Percentiles rank a stretch among this genome's conserved stretches.
Conservation (phyloP, 768 basidiomycete genomes). For the Tricholoma furcatifolium region DNA sequence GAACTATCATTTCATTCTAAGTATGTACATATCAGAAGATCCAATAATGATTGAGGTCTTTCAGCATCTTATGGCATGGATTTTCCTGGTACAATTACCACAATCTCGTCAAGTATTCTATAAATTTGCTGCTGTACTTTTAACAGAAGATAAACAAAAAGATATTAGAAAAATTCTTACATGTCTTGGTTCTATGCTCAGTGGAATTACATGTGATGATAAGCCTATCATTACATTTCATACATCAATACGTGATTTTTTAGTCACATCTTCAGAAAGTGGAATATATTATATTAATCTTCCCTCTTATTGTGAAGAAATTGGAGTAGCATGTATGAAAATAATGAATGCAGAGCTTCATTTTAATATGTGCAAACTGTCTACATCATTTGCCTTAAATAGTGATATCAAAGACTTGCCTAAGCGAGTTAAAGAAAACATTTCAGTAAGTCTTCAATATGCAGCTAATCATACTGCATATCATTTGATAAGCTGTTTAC, state of each 20-base stretch:
- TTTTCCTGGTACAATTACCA: neutral
- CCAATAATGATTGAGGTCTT: neutral
- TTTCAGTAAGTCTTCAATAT: constrained; percentile 9
- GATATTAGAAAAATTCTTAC: neutral
- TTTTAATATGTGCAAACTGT: constrained; percentile 17
- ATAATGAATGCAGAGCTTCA: constrained; percentile 7
- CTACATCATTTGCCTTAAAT: constrained; percentile 10
- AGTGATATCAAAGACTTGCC: neutral
- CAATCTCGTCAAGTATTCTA: neutral
- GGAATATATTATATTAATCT: neutral
- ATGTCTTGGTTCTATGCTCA: neutral
- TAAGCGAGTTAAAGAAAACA: neutral
- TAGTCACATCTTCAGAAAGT: neutral
- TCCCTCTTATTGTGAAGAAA: neutral
- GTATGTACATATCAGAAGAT: neutral
- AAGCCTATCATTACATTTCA: neutral
- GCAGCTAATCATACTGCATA: constrained; percentile 8
- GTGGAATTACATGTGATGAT: neutral
- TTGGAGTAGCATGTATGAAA: constrained; percentile 5
- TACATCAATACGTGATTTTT: neutral
- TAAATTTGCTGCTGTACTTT: neutral
- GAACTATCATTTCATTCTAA: neutral
- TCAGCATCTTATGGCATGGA: neutral
- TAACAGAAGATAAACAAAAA: neutral
- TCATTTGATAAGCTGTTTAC: constrained; percentile 2